Evolutionary conservation across 2,329 filamentous ascomycete genomes (phyloP), one percentile per base, ranked within the genome.

Genomic region (Trichothecium roseum): DNA sequence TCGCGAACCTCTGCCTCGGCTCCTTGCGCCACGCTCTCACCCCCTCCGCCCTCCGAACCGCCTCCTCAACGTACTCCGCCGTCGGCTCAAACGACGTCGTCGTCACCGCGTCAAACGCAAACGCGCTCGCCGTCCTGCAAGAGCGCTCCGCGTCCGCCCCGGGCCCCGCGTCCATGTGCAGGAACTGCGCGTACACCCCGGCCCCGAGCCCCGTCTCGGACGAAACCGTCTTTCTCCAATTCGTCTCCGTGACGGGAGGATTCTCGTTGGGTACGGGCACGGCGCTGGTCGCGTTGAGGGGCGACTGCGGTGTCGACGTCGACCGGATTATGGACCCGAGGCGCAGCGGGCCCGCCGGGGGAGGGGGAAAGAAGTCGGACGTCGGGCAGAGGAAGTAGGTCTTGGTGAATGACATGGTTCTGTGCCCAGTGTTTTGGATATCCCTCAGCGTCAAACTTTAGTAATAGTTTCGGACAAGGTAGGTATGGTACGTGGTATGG

Each of bases 281-380:
- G 17, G 45, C 31, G 36, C 29, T 42, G 22, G 39, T 40, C 39
- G 41, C 40, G 36, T 50, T 51, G 28, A 51, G 43, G 40, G 49
- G 44, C 39, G 35, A 45, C 43, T 51, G 49, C 40, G 49, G 48
- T 38, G 45, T 30, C 30, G 49, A 51, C 18, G 48, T 45, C 26
- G 49, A 51, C 38, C 49, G 46, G 35, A 51, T 43, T 39, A 51
- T 51, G 44, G 49, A 49, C 15, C 49, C 49, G 32, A 51, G 48
- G 40, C 39, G 45, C 30, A 51, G 45, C 39, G 48, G 49, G 26
- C 49, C 49, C 17, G 28, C 31, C 43, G 48, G 47, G 31, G 48
- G 48, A 42, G 48, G 48, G 42, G 41, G 28, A 18, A 51, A 45
- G 41, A 51, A 50, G 40, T 48, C 48, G 28, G 45, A 48, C 30